Evolutionary conservation across 352 stramenopile species (phyloP), one percentile per base, ranked within the genome.

Genomic region (Globisporangium middletonii): DNA sequence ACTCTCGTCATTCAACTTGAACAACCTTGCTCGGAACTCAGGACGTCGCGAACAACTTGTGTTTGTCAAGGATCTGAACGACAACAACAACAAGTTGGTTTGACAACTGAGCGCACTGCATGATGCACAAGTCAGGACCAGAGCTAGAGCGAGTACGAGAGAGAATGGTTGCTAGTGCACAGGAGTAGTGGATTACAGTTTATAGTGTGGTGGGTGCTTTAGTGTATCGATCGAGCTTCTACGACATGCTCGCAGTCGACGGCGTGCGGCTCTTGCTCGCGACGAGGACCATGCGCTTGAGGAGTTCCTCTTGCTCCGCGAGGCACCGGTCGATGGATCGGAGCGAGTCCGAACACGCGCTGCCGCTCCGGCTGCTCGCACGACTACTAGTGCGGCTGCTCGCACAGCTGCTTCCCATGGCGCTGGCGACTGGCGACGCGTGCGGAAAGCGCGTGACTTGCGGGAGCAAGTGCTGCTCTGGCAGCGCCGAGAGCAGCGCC

Each of bases 261-360:
- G 41, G 15, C n/a, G 49, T 26, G 41, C 57, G 57, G 19, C 30
- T 37, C 23, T 46, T 62, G 41, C 38, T 65, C n/a, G 59, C 52
- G 5, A 51, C 62, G 19, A 72, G 42, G 35, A 67, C 54, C 53
- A 72, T 68, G 13, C 43, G 59, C 16, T 62, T 62, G 16, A 72
- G 51, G n/a, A 72, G 46, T 48, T 69, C 62, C 35, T 72, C 62
- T 44, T 72, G 65, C 51, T 72, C 65, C 0, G 62, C 62, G 53
- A 72, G 55, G 44, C 57, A 59, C 46, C 69, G 53, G 37, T 69
- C 62, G 42, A 72, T 63, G 4, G 57, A 56, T 15, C 55, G 53
- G 35, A 71, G 54, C 23, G 55, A 48, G 15, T 54, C 43, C 16
- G n/a, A 23, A n/a, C 43, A 27, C 16, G 43, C 30, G n/a, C 43